These are phyloP conservation scores for Phalaenopsis hybrid DNA, from an alignment of 116 monocot species.

Conservation along the genomic window DNA sequence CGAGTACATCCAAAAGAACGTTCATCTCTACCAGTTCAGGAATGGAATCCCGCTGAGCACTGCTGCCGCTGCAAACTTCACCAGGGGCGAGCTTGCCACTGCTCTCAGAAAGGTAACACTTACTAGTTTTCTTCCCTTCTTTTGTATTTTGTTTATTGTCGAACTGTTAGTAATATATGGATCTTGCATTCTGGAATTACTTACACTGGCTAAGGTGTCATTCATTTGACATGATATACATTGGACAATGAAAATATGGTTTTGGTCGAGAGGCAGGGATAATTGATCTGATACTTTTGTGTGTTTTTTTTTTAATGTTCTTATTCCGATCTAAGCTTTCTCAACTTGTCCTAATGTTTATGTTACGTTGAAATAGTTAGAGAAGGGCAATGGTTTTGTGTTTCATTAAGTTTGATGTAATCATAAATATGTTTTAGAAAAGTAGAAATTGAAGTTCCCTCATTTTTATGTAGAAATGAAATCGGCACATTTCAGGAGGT, in stretches of 20 bases:
- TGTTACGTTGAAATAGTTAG: not conserved
- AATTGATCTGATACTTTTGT: not conserved
- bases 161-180: not conserved
- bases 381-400: not conserved
- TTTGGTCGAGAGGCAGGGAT: not conserved
- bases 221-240: not conserved
- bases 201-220: not conserved
- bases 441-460: too few relatives aligned
- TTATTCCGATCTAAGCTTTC: not conserved
- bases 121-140: not conserved
- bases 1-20: constrained; percentile 58
- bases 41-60: constrained; percentile 52
- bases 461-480: too few relatives aligned
- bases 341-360: not conserved
- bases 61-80: constrained; percentile 50
- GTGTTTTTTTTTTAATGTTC: not conserved
- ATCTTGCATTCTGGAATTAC: not conserved
- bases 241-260: not conserved
- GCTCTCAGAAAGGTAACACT: constrained; percentile 48
- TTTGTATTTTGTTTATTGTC: not conserved
- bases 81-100: constrained; percentile 46
- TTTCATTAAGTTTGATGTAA: too few relatives aligned
- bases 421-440: too few relatives aligned
- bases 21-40: constrained; percentile 52
- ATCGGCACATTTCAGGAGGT: too few relatives aligned